phyloP scores from a whole-genome alignment of 2,329 filamentous ascomycete species.

The Capronia epimyces region DNA sequence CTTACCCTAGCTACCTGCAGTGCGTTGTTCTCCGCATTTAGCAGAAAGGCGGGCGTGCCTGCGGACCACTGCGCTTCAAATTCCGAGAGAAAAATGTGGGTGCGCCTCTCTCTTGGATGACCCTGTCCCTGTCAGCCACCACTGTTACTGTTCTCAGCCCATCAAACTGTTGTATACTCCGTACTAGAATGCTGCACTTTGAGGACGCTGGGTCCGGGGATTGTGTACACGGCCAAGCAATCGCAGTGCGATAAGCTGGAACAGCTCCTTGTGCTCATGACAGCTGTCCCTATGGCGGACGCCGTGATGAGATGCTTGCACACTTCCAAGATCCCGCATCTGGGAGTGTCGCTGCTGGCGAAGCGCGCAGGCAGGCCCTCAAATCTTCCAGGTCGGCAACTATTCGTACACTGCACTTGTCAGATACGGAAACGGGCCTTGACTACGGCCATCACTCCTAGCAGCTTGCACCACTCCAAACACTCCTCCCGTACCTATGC shows the following conservation, averaged over 20 bases:
- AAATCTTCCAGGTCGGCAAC: background rate
- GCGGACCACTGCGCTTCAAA: no score
- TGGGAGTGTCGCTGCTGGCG: slow-evolving; percentile 17
- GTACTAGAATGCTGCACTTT: background rate
- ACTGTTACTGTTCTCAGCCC: no score
- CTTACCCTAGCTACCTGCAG: no score
- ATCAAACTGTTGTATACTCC: no score
- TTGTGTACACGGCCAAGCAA: background rate
- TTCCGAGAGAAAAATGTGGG: no score
- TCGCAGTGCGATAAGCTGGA: background rate
- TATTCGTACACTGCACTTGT: background rate
- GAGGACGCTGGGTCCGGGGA: background rate
- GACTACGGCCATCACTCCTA: background rate
- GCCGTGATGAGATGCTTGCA: slow-evolving; percentile 3
- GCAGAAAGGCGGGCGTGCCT: no score
- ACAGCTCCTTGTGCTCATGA: no score
- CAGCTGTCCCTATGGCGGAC: slow-evolving; percentile 5
- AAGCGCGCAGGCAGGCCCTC: slow-evolving; percentile 12
- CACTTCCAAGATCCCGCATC: slow-evolving; percentile 19
- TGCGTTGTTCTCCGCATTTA: no score
- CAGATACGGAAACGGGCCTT: background rate
- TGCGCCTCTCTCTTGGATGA: no score
- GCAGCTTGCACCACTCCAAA: background rate
- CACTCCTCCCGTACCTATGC: slow-evolving; percentile 1
- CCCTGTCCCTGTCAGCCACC: no score